These are phyloP conservation scores for Daphne laureola DNA, from an alignment of 441 rosid species.

Conservation along the genomic window DNA sequence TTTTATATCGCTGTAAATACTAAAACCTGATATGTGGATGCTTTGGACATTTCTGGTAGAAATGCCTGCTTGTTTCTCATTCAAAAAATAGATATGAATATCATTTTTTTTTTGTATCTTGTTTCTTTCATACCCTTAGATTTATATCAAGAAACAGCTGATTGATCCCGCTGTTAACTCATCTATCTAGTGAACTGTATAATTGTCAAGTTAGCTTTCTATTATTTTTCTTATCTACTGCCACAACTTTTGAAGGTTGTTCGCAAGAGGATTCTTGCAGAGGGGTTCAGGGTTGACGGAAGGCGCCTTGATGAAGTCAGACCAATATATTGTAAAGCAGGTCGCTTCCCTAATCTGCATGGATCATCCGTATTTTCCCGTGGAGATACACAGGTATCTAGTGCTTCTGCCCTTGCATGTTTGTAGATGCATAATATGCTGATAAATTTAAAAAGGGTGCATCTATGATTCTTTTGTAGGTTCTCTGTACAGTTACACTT, in stretches of 20 bases:
- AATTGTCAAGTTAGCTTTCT: constrained; percentile 9
- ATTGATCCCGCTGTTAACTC: too few species aligned
- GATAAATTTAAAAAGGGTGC: neutral
- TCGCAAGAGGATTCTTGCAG: constrained; percentile 75
- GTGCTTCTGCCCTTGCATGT: neutral
- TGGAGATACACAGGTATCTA: constrained; percentile 87
- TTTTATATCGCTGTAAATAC: too few species aligned
- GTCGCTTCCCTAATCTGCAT: constrained; percentile 61
- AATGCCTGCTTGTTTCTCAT: too few species aligned
- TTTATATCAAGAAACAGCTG: too few species aligned
- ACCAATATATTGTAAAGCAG: constrained; percentile 75
- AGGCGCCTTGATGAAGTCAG: constrained; percentile 87
- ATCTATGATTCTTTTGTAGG: constrained; percentile 26
- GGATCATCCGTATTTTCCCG: constrained; percentile 94
- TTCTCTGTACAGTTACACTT: constrained; percentile 88
- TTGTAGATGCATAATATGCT: too few species aligned
- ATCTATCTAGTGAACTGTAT: neutral
- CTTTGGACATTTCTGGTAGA: too few species aligned
- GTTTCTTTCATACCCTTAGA: too few species aligned
- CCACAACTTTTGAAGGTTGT: constrained; percentile 38
- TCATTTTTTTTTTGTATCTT: too few species aligned
- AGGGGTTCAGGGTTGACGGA: constrained; percentile 91
- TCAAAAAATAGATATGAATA: too few species aligned
- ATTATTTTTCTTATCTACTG: constrained; percentile 6
- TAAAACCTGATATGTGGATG: too few species aligned